A percentile compares a stretch with the other conserved stretches of the same genome.
phyloP scores from a whole-genome alignment of 2,329 filamentous ascomycete species.

The Xylaria sp. region DNA sequence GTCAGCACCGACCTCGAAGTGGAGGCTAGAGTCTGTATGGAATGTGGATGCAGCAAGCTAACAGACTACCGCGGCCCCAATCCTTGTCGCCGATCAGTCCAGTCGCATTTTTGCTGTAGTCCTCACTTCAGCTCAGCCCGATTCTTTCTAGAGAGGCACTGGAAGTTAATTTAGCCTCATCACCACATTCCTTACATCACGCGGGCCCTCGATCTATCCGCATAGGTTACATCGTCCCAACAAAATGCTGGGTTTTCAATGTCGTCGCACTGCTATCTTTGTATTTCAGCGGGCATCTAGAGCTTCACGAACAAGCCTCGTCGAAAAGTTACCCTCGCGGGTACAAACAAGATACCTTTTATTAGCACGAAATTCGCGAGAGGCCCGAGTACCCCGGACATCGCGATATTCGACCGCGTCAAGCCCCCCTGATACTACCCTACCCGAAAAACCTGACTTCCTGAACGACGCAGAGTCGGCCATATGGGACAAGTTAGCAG shows the following conservation, averaged over 20 bases:
- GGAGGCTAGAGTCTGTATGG: background rate
- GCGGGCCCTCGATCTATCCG: background rate
- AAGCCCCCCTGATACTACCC: conserved; percentile 33
- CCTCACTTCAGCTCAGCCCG: background rate
- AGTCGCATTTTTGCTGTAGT: background rate
- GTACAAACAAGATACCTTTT: conserved; percentile 15
- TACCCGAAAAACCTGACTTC: conserved; percentile 53
- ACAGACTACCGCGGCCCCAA: too few relatives aligned
- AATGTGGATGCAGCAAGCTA: background rate
- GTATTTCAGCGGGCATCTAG: conserved; percentile 25
- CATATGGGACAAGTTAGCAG: conserved; percentile 60
- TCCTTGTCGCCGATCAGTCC: conserved; percentile 6
- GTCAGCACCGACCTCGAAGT: background rate
- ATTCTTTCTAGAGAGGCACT: background rate
- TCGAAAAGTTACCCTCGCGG: conserved; percentile 3
- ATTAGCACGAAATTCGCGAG: background rate
- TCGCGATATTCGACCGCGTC: conserved; percentile 37
- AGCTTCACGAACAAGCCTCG: conserved; percentile 18
- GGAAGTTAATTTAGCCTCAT: background rate
- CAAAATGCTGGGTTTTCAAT: conserved; percentile 34
- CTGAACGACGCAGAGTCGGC: conserved; percentile 61
- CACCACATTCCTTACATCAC: background rate
- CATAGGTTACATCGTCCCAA: background rate
- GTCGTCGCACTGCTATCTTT: conserved; percentile 31
- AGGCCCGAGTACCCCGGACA: background rate